Conservation (phyloP, 2,329 filamentous ascomycete species). For the Colletotrichum somersetense region DNA sequence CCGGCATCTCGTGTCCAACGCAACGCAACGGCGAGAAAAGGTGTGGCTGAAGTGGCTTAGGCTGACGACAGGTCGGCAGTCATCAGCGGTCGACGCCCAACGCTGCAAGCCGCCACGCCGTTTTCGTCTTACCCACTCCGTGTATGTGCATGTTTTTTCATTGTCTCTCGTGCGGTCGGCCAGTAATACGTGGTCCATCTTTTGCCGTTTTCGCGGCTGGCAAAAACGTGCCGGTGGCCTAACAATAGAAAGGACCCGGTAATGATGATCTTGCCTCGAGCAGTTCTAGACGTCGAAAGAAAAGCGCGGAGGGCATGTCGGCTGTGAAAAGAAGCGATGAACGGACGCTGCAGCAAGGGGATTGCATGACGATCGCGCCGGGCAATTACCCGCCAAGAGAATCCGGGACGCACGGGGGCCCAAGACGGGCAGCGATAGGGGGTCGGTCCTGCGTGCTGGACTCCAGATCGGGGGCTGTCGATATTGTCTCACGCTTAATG, state of each 20-base stretch:
- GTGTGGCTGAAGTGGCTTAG: conserved; percentile 32
- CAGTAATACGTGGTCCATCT: not conserved
- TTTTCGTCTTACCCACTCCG: not conserved
- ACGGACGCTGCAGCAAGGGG: not conserved
- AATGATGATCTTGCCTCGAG: not conserved
- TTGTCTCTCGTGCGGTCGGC: not conserved
- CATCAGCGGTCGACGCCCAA: conserved; percentile 5
- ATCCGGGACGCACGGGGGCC: conserved; percentile 1
- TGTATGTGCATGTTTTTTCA: not conserved
- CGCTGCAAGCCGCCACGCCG: not conserved
- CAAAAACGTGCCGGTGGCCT: conserved; percentile 1
- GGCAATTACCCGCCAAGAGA: conserved; percentile 3
- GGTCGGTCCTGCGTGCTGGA: conserved; percentile 1
- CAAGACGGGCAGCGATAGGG: conserved; percentile 21
- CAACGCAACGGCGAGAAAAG: not conserved
- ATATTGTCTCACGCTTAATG: conserved; percentile 1
- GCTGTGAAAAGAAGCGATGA: not conserved
- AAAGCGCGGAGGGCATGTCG: not conserved
- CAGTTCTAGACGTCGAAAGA: not conserved
- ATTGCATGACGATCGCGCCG: conserved; percentile 7
- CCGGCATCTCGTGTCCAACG: conserved; percentile 15
- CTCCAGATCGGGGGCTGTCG: conserved; percentile 33
- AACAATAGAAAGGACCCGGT: conserved; percentile 1
- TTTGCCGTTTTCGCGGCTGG: conserved; percentile 2
- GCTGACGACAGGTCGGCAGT: conserved; percentile 9